Percentiles rank a stretch among this genome's conserved stretches.
Evolutionary conservation across 164 flowering plant genomes (phyloP).

Genomic region (Brasenia schreberi): DNA sequence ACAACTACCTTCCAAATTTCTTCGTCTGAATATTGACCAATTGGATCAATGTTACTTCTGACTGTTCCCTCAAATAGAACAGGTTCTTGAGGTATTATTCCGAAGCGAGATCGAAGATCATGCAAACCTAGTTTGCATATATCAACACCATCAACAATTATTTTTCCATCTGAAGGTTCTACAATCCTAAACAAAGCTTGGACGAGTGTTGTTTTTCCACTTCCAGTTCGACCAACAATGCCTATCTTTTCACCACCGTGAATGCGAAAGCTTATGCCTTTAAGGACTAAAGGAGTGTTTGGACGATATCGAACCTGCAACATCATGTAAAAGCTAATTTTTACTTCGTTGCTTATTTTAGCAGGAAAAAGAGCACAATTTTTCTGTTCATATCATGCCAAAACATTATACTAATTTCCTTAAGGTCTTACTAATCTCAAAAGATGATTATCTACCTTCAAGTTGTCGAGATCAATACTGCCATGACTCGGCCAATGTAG

Average conservation of each 20-base stretch:
- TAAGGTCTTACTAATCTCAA: not conserved
- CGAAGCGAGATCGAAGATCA: constrained; percentile 81
- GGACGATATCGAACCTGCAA: constrained; percentile 84
- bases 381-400: too few species aligned
- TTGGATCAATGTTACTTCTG: constrained; percentile 82
- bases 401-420: too few species aligned
- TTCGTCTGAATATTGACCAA: constrained; percentile 66
- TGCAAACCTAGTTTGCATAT: constrained; percentile 68
- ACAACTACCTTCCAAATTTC: constrained; percentile 82
- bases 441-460: constrained; percentile 37
- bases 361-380: too few species aligned
- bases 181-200: constrained; percentile 83
- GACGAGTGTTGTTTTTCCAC: constrained; percentile 86
- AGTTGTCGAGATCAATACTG: constrained; percentile 43
- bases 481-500: constrained; percentile 77
- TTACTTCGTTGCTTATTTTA: too few species aligned
- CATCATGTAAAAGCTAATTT: not conserved
- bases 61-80: constrained; percentile 92
- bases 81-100: constrained; percentile 97
- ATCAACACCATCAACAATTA: constrained; percentile 66
- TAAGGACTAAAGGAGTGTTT: constrained; percentile 78
- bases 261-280: constrained; percentile 68
- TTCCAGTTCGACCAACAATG: constrained; percentile 59
- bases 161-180: constrained; percentile 76
- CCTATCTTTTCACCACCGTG: constrained; percentile 43